Evolutionary conservation across 2,329 filamentous ascomycete genomes (phyloP), one percentile per base, ranked within the genome.

Genomic region (Phyllosticta citribraziliensis): DNA sequence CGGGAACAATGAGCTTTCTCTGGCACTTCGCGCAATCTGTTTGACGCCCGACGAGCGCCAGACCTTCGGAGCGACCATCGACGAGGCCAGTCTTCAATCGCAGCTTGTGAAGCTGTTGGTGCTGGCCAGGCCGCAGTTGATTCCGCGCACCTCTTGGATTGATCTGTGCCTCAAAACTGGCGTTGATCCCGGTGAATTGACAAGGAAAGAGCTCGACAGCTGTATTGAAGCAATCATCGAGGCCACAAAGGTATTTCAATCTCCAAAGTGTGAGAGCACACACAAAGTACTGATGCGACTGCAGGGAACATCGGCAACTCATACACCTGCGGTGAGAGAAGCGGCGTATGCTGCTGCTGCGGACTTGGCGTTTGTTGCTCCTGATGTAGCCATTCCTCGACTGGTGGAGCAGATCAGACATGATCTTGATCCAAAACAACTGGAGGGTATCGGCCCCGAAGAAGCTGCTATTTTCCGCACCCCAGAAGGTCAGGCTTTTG

Each of bases 401-500:
- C 81, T 99, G 24, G 83, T 97, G 25, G 76, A 85, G 27, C 84
- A 94, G 55, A 85, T 99, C 57, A 79, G 82, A 59, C 74, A 82
- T 27, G 91, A 97, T 72, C 80, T 99, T 20, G 80, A 91, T 64
- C 80, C 84, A 1, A 75, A 80, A 52, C 86, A 89, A 63, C 79
- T 97, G 3, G 79, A 84, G 12, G 81, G 84, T 22, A 82, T 97
- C 64, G 91, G 91, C 0, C 88, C 91, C 11, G 87, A 91, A 1
- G 94, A 99, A 73, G 91, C 91, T 27, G 92, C 91, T 17, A 97
- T 99, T 62, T 94, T 92, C 73, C 86, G 91, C 53, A 96, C 93
- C 0, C 88, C 91, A 0, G 91, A 95, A 72, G 93, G 91, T 1
- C 92, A 88, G 1, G 83, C 87, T 14, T 97, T 96, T 67, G 82